Base-by-base conservation (phyloP, 257 asterid species). In the Paulownia fortunei region DNA sequence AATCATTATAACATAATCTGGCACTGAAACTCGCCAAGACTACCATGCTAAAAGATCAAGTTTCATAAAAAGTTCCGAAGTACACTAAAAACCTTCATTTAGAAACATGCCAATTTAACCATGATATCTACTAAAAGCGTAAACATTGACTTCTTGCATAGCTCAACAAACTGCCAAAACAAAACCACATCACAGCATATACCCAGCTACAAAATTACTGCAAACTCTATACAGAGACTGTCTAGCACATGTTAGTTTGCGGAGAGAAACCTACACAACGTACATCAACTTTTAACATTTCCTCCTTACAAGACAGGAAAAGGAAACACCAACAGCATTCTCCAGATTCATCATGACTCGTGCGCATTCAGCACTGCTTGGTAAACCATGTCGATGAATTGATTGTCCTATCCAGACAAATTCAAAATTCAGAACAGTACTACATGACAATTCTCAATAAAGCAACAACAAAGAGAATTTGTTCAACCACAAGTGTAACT, bases 311-410 rank as follows among this genome's bases (percentile, higher is more conserved):
- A 72, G 30, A 11, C 6, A 27, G 21, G 65, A 62, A 15, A 44
- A 24, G 13, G 59, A 58, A 15, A 6, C 26, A 23, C 41, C 32
- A 44, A 34, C 42, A 46, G 19, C 30, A 41, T 74, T 44, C 68
- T 41, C 41, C 76, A 52, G 75, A 72, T 51, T 68, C 66, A 56
- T 77, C 76, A 82, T 74, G 86, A 5, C 64, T 89, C 89, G 72
- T 86, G 89, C 4, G 87, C 90, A 76, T 89, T 88, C 86, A 85
- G 71, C 81, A 91, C 56, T 21, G 98, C 94, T 77, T 82, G 88
- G 84, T 86, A 86, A 44, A 89, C 87, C 91, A 88, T 83, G 87
- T 91, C 97, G 37, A 93, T 84, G 80, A 93, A 93, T 80, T 88
- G 96, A 80, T 89, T 71, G 54, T 93, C 97, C 98, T 93, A 82